These are phyloP conservation scores for Diaporthe sp. DNA, from an alignment of 2,329 filamentous ascomycete species.

Conservation along the genomic window DNA sequence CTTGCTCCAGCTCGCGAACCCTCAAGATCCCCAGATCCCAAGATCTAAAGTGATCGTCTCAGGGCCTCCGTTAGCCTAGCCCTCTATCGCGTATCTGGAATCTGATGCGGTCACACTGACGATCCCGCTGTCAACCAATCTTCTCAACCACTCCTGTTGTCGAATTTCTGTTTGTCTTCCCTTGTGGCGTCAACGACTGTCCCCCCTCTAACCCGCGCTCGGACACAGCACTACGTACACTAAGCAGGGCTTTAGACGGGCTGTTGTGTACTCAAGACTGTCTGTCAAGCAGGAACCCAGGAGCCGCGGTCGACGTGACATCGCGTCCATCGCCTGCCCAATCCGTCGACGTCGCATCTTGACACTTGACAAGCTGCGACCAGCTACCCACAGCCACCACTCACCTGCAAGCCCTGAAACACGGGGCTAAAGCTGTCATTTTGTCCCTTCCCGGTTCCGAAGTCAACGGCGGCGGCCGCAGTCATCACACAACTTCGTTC, in stretches of 20 bases:
- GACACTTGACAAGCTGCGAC: slow-evolving; percentile 15
- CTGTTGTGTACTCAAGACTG: neutral
- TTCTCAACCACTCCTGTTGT: neutral
- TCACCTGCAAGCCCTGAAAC: slow-evolving; percentile 3
- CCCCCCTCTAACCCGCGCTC: neutral
- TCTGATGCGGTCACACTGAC: slow-evolving; percentile 4
- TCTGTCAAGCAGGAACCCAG: neutral
- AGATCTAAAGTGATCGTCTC: neutral
- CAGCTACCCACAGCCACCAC: neutral
- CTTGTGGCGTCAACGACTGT: neutral
- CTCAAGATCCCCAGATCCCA: neutral
- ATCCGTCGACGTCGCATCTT: slow-evolving; percentile 11
- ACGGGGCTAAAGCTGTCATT: neutral
- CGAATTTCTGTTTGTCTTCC: neutral
- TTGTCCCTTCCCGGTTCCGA: neutral
- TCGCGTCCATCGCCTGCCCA: slow-evolving; percentile 21
- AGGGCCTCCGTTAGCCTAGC: neutral
- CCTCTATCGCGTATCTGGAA: slow-evolving; percentile 13
- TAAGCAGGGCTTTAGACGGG: no score
- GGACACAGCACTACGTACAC: neutral
- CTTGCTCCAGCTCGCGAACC: neutral
- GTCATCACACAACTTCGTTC: neutral
- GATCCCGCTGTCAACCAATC: slow-evolving; percentile 18
- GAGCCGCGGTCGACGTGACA: slow-evolving; percentile 18
- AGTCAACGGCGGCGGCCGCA: neutral